Evolutionary conservation across 2,329 filamentous ascomycete species (phyloP), one percentile per base, ranked within the genome.

Genomic region (Alternaria ventricosa): DNA sequence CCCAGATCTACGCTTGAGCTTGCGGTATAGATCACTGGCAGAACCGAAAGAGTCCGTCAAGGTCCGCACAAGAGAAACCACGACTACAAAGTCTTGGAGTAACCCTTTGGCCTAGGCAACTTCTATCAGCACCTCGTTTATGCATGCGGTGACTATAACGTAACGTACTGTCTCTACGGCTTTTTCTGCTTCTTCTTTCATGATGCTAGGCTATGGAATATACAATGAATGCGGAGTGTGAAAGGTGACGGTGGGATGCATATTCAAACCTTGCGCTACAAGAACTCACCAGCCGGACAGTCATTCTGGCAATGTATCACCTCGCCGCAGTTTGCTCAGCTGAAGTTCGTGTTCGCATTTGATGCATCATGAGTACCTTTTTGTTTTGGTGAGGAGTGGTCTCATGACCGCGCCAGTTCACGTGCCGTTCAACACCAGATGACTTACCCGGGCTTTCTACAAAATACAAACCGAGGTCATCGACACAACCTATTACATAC

Each of bases 11-110:
- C 65, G 71, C 55, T 74, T 77, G 18, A 78, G 66, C 57, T 69
- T 78, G 20, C 68, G 73, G 54, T 76, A 78, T 1, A 78, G 59
- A 33, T 77, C 71, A 55, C 70, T 71, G 10, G 73, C 73, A n/a
- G 75, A 74, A 5, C 74, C 71, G 25, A 78, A 77, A 4, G 67
- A 69, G 15, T 76, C 73, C 25, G 72, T 73, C 41, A 78, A 58
- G 8, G 73, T 73, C 23, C 67, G 61, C 18, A 78, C 69, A 28
- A 78, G 71, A n/a, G 74, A 76, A 11, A 71, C 72, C 13, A 78
- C 71, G 18, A 75, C 69, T 4, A 75, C 71, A 25, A 70, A 54
- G 20, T 75, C 69, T 53, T 73, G 68, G 0, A 73, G 63, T 10
- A 72, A 47, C 54, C 66, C 72, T 70, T 74, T 74, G 23, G 72